Evolutionary conservation across 768 basidiomycete species (phyloP), one percentile per base, ranked within the genome.

Genomic region (Lyophyllum decastes): DNA sequence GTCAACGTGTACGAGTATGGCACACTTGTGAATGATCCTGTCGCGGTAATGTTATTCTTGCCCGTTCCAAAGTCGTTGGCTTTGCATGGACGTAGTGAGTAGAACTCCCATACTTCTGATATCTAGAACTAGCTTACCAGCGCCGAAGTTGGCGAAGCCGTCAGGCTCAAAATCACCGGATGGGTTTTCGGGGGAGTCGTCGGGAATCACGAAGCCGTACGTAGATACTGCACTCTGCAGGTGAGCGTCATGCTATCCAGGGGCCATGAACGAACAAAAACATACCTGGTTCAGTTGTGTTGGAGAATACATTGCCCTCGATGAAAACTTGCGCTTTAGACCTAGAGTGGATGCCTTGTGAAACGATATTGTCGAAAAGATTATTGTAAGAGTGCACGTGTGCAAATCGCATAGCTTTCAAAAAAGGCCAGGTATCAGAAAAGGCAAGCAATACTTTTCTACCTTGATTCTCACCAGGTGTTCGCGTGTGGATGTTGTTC

Each of bases 141-240:
- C 55, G 17, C 61, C 54, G 62, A 67, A 35, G 62, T 64, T 59
- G 44, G 61, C 55, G 57, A 67, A 55, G 2, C 63, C 65, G 46
- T 66, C 65, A n/a, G 58, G 57, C 49, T 66, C 65, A 55, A 62
- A 61, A 38, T 66, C 65, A 17, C 65, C 65, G n/a, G 47, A 40
- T 1, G 65, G 65, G 25, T 62, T 51, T 5, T 38, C 55, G 22
- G 65, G 65, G 1, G 65, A 66, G 54, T 66, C 65, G 41, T 66
- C 65, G 30, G 65, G 65, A 25, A 66, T 66, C 8, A 66, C 65
- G 30, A 66, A 62, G n/a, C 65, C 65, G 45, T 64, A 66, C 0
- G 65, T 66, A 8, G 65, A 64, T 12, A 66, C 61, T 65, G 25
- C 10, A 55, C 8, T 21, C n/a, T 25, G 21, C 0, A 27, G n/a